Evolutionary conservation across 306 rosid genomes (phyloP), one percentile per base, ranked within the genome.

Genomic region (Ormosia emarginata): DNA sequence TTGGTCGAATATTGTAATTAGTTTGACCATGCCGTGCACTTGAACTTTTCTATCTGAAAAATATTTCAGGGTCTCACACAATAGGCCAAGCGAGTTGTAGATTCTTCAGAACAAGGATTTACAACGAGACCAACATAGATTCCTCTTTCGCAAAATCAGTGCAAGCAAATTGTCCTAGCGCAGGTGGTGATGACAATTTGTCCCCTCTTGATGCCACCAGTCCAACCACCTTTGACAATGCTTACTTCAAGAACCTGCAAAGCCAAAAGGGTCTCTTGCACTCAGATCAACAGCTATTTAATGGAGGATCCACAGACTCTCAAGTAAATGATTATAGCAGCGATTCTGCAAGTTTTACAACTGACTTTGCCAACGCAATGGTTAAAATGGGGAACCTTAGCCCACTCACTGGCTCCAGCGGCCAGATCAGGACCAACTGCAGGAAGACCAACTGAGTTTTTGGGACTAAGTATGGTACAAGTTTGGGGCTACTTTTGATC

Each of bases 361-460:
- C 81, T 2, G 96, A 91, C 30, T 91, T 91, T 58, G 93, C 86
- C 18, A 86, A 79, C 4, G 93, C 93, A 2, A 90, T 90, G 89
- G 34, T 81, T 24, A 91, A 86, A 81, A 90, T 91, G 96, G 86
- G 93, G 9, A 86, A 87, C 36, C 90, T 91, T 6, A 85, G 90
- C 63, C 93, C 90, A n/a, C 91, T 86, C 24, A 90, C 93, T 0
- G 96, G 93, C 12, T 79, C 92, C n/a, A 67, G 73, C 40, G 93
- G 96, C 69, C 89, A 90, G 73, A 83, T 91, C 32, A 83, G 92
- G 59, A 85, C 83, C 64, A 82, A 83, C 2, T 91, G 93, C 73
- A 70, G 82, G 66, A 91, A 57, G 18, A 59, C 70, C 73, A 91
- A 90, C 66, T 91, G 24, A 82, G 75, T 11, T 11, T 63, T 56